phyloP scores from a whole-genome alignment of 345 rosid genomes.

The Rhizophora apiculata region DNA sequence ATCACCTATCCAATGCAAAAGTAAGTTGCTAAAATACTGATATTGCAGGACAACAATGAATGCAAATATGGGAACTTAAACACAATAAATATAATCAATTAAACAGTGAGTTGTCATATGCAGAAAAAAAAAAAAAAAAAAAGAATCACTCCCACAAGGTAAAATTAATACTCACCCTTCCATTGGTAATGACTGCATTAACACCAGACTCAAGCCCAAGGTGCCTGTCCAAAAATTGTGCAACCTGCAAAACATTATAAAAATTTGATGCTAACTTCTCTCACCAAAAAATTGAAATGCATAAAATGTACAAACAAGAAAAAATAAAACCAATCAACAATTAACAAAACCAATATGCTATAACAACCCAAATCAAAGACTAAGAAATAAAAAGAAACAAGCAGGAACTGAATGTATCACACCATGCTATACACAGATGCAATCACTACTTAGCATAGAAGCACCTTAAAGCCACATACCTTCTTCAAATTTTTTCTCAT shows the following conservation, averaged over 20 bases:
- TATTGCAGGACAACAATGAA: neutral
- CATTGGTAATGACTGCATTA: constrained; percentile 82
- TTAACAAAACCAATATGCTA: neutral
- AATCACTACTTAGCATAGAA: neutral
- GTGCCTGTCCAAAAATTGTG: constrained; percentile 54
- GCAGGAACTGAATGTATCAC: neutral
- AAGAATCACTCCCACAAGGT: neutral
- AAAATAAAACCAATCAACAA: neutral
- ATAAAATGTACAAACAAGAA: neutral
- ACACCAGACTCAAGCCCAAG: constrained; percentile 62
- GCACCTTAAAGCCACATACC: constrained; percentile 37
- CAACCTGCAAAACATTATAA: constrained; percentile 47
- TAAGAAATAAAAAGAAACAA: neutral
- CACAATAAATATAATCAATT: neutral
- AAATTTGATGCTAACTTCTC: constrained; percentile 11
- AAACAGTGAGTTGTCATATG: neutral
- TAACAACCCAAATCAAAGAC: neutral
- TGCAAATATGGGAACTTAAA: neutral
- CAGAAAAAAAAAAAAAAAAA: neutral
- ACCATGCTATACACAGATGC: neutral
- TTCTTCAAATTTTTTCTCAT: constrained; percentile 48
- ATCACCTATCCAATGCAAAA: constrained; percentile 48
- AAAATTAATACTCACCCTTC: constrained; percentile 60
- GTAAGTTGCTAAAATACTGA: neutral
- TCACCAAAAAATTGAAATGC: constrained; percentile 1